Evolutionary conservation across 1,284 basidiomycete genomes (phyloP).

Genomic region (Sporisorium iseilematis-ciliati): DNA sequence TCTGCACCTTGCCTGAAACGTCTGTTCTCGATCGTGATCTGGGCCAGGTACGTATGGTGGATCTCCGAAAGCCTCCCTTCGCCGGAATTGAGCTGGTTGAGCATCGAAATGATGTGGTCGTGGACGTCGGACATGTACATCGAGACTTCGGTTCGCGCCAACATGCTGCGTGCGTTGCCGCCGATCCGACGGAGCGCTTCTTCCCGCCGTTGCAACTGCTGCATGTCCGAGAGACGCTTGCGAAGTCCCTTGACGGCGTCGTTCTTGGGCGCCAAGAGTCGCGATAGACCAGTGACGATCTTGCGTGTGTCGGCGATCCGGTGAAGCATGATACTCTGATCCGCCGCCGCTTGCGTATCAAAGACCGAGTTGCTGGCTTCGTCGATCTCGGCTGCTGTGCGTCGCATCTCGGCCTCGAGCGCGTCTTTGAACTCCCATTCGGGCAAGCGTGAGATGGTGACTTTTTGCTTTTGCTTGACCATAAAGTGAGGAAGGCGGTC

Average conservation of each 20-base stretch:
- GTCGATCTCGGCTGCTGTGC: slow-evolving; percentile 52
- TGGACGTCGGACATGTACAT: slow-evolving; percentile 94
- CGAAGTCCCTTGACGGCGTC: slow-evolving; percentile 84
- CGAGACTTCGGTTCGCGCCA: slow-evolving; percentile 58
- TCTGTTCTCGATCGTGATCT: slow-evolving; percentile 77
- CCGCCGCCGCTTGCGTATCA: slow-evolving; percentile 55
- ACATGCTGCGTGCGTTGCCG: slow-evolving; percentile 36
- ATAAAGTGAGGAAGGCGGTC: slow-evolving; percentile 28
- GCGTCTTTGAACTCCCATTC: slow-evolving; percentile 51
- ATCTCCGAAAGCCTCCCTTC: slow-evolving; percentile 89
- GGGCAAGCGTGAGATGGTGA: slow-evolving; percentile 45
- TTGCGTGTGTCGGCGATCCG: slow-evolving; percentile 85
- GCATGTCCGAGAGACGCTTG: slow-evolving; percentile 76
- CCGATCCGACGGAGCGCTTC: slow-evolving; percentile 42
- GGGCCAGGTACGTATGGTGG: slow-evolving; percentile 85
- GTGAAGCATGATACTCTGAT: slow-evolving; percentile 73
- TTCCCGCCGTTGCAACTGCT: slow-evolving; percentile 59
- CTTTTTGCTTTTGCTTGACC: slow-evolving; percentile 49
- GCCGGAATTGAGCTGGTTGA: slow-evolving; percentile 86
- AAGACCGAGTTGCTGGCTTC: slow-evolving; percentile 52
- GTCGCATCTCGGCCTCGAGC: slow-evolving; percentile 51
- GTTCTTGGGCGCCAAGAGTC: slow-evolving; percentile 83
- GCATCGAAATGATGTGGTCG: slow-evolving; percentile 90
- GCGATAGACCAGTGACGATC: slow-evolving; percentile 83
- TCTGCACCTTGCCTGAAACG: slow-evolving; percentile 47